Evolutionary conservation across 2,329 filamentous ascomycete genomes (phyloP).

Genomic region (Talaromyces sp.): DNA sequence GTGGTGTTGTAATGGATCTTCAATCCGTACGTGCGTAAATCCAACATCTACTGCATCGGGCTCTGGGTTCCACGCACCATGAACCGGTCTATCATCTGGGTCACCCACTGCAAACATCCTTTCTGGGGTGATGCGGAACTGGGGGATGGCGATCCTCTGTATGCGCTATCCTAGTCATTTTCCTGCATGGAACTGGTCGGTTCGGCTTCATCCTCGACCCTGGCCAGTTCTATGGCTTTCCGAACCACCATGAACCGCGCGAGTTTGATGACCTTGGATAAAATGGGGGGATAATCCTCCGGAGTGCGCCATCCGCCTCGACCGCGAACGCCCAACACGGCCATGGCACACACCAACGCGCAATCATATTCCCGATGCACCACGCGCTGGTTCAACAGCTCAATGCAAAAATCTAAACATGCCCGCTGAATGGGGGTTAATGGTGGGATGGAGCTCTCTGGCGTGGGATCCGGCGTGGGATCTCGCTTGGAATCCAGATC

Average conservation of each 20-base stretch:
- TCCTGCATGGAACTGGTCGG: background rate
- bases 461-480: too few species aligned
- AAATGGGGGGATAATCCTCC: background rate
- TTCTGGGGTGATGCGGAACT: background rate
- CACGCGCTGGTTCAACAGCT: background rate
- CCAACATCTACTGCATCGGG: background rate
- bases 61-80: background rate
- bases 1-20: slow-evolving; percentile 2
- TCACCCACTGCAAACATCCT: background rate
- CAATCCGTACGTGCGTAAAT: background rate
- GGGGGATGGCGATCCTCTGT: background rate
- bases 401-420: background rate
- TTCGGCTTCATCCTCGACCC: background rate
- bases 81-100: background rate
- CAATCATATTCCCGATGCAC: background rate
- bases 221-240: background rate
- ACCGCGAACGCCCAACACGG: background rate
- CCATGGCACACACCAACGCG: background rate
- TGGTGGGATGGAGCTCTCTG: too few species aligned
- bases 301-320: background rate
- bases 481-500: too few species aligned
- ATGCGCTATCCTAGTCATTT: background rate
- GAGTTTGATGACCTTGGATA: background rate
- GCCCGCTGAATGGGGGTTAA: background rate
- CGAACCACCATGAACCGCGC: background rate